Conservation (phyloP, 108 stramenopile genomes). For the Cylindrotheca closterium region DNA sequence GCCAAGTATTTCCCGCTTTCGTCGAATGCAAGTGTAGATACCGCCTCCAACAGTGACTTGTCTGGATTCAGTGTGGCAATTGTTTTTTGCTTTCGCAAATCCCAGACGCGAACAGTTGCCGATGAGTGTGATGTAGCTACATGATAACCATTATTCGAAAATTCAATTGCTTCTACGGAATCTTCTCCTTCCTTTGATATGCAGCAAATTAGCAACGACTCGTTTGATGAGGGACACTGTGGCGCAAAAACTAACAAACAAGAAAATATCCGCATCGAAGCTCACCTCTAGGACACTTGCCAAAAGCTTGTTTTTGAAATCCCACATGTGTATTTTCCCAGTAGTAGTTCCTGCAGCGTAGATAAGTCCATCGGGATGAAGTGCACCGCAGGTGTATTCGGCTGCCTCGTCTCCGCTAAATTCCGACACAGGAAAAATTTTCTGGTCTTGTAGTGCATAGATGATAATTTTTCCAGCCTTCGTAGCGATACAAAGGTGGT, state of each 20-base stretch:
- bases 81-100: constrained; percentile 80
- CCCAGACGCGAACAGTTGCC: constrained; percentile 69
- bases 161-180: constrained; percentile 51
- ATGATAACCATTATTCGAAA: constrained; percentile 91
- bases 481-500: constrained; percentile 42
- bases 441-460: constrained; percentile 30
- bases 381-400: constrained; percentile 48
- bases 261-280: background rate
- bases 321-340: constrained; percentile 77
- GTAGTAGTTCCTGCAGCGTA: constrained; percentile 59
- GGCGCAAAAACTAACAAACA: too few species aligned
- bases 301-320: constrained; percentile 74
- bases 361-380: constrained; percentile 94
- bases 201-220: constrained; percentile 1
- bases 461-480: constrained; percentile 26
- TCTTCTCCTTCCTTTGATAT: constrained; percentile 24
- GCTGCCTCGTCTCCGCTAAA: constrained; percentile 8
- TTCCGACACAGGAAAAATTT: constrained; percentile 5
- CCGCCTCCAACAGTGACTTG: constrained; percentile 13
- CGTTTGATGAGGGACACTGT: too few species aligned
- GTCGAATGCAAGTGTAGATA: constrained; percentile 58
- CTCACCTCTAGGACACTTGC: constrained; percentile 50
- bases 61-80: constrained; percentile 43
- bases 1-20: constrained; percentile 69
- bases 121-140: constrained; percentile 49